Conservation (phyloP, 1,139 yeast genomes). For the Yamadazyma dushanensis region DNA sequence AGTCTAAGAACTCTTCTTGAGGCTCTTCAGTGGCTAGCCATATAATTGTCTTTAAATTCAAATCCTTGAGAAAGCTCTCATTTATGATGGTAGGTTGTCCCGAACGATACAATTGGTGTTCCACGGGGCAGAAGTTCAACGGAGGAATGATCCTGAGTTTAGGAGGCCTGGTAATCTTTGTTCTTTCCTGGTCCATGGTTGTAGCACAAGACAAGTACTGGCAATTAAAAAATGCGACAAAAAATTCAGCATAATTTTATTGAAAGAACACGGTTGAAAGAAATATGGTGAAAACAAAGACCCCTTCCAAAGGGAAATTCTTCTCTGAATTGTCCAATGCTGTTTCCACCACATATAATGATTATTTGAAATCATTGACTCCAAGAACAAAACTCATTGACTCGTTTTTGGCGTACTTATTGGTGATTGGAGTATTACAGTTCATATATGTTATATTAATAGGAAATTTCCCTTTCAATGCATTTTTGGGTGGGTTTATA, state of each 20-base stretch:
- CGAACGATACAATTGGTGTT: constrained; percentile 76
- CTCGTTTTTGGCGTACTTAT: constrained; percentile 70
- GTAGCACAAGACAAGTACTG: too few relatives aligned
- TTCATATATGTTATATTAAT: constrained; percentile 72
- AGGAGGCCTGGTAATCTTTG: constrained; percentile 45
- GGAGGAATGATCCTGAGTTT: constrained; percentile 82
- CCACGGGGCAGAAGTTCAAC: constrained; percentile 92
- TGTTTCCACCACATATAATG: constrained; percentile 43
- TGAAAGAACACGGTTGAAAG: constrained; percentile 1
- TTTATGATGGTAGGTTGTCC: constrained; percentile 98
- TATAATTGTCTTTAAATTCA: constrained; percentile 74
- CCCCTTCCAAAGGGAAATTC: constrained; percentile 4
- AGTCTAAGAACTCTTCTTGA: constrained; percentile 79
- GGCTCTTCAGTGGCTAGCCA: constrained; percentile 98
- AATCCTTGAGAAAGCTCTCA: constrained; percentile 76
- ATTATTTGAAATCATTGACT: constrained; percentile 44
- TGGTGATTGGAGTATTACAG: constrained; percentile 73
- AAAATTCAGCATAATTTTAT: not conserved
- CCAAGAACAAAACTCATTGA: constrained; percentile 70
- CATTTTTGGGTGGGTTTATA: constrained; percentile 90
- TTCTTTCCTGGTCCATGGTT: constrained; percentile 1
- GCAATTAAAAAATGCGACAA: not conserved
- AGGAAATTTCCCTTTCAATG: constrained; percentile 95
- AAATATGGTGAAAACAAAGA: constrained; percentile 8
- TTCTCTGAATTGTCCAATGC: constrained; percentile 13